Base-by-base conservation (phyloP, 129 eudicot genomes). In the Artemisia argyi region DNA sequence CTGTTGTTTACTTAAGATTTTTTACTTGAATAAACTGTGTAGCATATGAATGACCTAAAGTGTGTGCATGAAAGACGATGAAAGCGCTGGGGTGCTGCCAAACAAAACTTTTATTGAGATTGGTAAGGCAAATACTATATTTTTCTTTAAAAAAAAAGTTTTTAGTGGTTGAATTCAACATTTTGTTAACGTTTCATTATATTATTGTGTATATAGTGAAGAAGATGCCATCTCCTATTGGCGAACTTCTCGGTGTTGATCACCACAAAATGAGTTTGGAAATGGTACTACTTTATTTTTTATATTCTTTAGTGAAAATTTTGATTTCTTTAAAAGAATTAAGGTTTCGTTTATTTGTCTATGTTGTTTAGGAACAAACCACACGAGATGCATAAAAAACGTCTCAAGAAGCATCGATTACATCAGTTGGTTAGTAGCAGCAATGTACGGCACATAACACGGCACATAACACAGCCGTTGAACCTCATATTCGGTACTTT, bases 11-110 rank as follows among this genome's bases (percentile, higher is more conserved):
- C 24, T 22, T 22, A 22, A 22, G 24, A 22, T 22, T 22, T 1
- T 22, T 22, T 62, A 18, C 14, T 48, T 26, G 32, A 48, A 81
- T 3, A 48, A 28, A 79, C 47, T 68, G 90, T 96, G 97, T 91
- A 47, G 89, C 90, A 8, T 83, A 64, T 78, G 93, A 79, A 68
- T 94, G 97, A 96, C 84, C 97, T 78, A 97, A 94, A 71, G 75
- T 65, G 51, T 84, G 84, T 53, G 99, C 96, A 56, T 96, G 97
- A 44, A 67, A 86, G 24, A 94, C 88, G 99, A 95, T 83, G 99
- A 95, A 79, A 95, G 99, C 74, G 90, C 99, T 28, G 97, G 97
- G 20, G 72, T 95, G 50, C 75, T 95, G 83, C 97, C 99, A 4
- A 95, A 95, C 78, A 90, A 87, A 76, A 69, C 79, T 58, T 95